These are phyloP conservation scores for Bryoerythrophyllum caledonicum DNA, from an alignment of 225 moss, liverwort and hornwort genomes.

Conservation along the genomic window DNA sequence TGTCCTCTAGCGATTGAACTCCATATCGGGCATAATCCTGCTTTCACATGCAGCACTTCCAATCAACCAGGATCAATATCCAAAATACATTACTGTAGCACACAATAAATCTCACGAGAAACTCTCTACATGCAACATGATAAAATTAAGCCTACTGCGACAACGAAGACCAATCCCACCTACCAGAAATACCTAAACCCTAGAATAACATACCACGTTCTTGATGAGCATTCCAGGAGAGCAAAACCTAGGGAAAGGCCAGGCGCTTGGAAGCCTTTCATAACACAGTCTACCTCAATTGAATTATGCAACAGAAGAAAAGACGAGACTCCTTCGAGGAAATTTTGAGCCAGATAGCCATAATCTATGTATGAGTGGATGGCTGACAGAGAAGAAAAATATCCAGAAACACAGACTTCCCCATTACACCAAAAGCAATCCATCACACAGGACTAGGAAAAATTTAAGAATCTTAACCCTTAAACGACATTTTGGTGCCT, in stretches of 20 bases:
- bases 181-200: slow-evolving; percentile 6
- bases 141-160: background rate
- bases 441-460: background rate
- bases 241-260: background rate
- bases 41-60: slow-evolving; percentile 66
- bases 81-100: slow-evolving; percentile 19
- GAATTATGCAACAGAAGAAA: too few species aligned
- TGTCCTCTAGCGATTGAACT: slow-evolving; percentile 95
- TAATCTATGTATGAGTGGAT: slow-evolving; percentile 7
- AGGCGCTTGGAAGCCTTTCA: slow-evolving; percentile 3
- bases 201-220: background rate
- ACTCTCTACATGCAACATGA: background rate
- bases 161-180: background rate
- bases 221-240: background rate
- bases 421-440: background rate
- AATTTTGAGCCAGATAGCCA: background rate
- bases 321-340: background rate
- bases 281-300: too few species aligned
- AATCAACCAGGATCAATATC: slow-evolving; percentile 52
- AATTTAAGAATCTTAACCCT: background rate
- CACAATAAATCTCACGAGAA: slow-evolving; percentile 1
- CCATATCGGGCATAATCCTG: slow-evolving; percentile 98
- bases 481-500: too few species aligned
- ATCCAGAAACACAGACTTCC: too few species aligned
- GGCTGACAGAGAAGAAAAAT: slow-evolving; percentile 5